These are phyloP conservation scores for Lentithecium fluviatile DNA, from an alignment of 495 filamentous ascomycete genomes.

Conservation along the genomic window DNA sequence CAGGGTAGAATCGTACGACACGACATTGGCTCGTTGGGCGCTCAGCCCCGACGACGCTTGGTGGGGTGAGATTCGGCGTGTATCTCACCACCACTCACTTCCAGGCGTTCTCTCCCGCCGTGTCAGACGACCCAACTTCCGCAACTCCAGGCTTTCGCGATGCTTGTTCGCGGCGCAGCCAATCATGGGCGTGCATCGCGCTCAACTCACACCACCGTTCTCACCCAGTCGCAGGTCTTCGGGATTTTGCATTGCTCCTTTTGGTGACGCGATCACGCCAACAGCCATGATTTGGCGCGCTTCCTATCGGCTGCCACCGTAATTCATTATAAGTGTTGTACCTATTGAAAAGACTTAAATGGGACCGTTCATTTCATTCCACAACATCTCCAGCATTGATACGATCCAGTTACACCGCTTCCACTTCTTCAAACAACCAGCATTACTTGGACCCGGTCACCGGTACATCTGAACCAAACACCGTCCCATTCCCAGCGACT, in stretches of 20 bases:
- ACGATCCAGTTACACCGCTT: too few relatives aligned
- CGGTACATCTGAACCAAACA: background rate
- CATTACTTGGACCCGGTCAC: too few relatives aligned
- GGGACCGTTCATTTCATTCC: too few relatives aligned
- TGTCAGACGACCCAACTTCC: constrained; percentile 3
- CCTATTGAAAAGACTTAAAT: too few relatives aligned
- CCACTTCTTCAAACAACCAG: too few relatives aligned
- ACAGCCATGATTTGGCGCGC: too few relatives aligned
- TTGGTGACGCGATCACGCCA: background rate
- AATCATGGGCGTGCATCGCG: background rate
- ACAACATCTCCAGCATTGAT: too few relatives aligned
- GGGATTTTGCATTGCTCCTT: background rate
- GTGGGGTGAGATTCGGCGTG: background rate
- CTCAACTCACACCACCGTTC: constrained; percentile 4
- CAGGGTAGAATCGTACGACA: background rate
- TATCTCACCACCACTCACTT: constrained; percentile 1
- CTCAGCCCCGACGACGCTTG: background rate
- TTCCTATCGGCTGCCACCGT: too few relatives aligned
- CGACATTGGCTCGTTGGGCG: background rate
- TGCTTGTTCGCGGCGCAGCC: background rate
- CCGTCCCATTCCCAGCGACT: background rate
- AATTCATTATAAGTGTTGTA: too few relatives aligned
- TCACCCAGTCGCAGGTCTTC: background rate
- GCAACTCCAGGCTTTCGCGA: background rate
- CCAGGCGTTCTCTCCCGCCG: background rate